Percentiles rank a stretch among this genome's conserved stretches.
phyloP scores from a whole-genome alignment of 441 rosid species.

The Bocquillonia castaneifolia region DNA sequence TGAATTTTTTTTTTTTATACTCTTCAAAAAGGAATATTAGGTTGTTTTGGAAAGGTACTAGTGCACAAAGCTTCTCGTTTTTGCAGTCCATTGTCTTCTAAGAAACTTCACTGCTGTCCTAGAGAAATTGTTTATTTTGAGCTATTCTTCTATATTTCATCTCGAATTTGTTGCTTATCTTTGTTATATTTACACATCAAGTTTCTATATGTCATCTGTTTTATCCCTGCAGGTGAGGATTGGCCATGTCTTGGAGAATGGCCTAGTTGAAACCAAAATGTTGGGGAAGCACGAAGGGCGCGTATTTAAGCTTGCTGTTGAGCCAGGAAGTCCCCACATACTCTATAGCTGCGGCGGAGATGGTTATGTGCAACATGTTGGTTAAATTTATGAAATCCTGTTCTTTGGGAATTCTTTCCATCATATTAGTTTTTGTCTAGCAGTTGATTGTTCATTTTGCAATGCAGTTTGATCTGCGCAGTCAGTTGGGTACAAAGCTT shows the following conservation, averaged over 20 bases:
- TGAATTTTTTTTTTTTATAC: background rate
- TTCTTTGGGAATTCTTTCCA: background rate
- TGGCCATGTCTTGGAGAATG: conserved; percentile 50
- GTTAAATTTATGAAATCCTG: conserved; percentile 26
- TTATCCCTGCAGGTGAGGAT: conserved; percentile 47
- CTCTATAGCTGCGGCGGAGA: conserved; percentile 72
- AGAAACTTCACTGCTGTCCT: too few species aligned
- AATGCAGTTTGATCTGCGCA: conserved; percentile 65
- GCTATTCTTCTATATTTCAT: background rate
- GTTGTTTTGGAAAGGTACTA: background rate
- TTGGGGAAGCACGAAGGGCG: conserved; percentile 57
- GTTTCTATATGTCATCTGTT: background rate
- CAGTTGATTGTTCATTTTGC: conserved; percentile 12
- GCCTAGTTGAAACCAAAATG: conserved; percentile 41
- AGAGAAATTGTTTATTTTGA: background rate
- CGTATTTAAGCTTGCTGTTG: conserved; percentile 58
- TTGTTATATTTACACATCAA: background rate
- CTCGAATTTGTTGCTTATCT: background rate
- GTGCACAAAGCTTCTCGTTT: background rate
- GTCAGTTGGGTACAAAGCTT: conserved; percentile 38
- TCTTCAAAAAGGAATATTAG: background rate
- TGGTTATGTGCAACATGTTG: conserved; percentile 70
- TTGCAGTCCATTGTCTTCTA: too few species aligned
- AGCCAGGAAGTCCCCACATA: conserved; percentile 63
- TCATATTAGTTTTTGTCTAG: conserved; percentile 7